Percentiles rank a stretch among this genome's conserved stretches.
Evolutionary conservation across 768 basidiomycete species (phyloP).

Genomic region (Megacollybia marginata): DNA sequence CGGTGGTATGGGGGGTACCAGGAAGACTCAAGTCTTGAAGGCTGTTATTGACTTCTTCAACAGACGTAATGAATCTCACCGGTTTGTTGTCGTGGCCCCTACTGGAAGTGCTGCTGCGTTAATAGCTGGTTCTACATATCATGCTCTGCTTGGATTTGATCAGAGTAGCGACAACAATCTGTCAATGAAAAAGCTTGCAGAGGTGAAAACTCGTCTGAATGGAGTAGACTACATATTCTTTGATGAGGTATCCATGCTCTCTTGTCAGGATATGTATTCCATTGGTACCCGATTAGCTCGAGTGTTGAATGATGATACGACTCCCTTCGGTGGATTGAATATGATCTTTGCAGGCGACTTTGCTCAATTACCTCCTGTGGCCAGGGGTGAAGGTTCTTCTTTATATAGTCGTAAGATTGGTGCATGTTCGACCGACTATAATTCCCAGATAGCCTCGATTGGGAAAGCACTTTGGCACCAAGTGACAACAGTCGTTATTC

Average conservation of each 20-base stretch:
- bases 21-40: neutral
- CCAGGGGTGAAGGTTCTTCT: conserved; percentile 2
- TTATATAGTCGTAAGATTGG: conserved; percentile 5
- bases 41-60: neutral
- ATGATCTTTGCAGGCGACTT: conserved; percentile 33
- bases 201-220: neutral
- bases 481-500: conserved; percentile 13
- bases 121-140: conserved; percentile 15
- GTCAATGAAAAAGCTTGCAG: neutral
- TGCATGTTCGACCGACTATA: neutral
- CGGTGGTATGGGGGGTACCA: too few species aligned
- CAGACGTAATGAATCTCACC: conserved; percentile 4
- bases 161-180: neutral
- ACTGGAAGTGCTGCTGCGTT: conserved; percentile 18
- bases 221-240: conserved; percentile 30
- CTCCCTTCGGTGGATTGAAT: conserved; percentile 27
- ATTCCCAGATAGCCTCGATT: conserved; percentile 7
- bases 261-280: conserved; percentile 21
- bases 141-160: conserved; percentile 6
- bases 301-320: conserved; percentile 8
- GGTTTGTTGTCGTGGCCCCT: conserved; percentile 14
- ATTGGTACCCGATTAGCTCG: conserved; percentile 20
- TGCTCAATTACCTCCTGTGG: conserved; percentile 23
- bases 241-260: conserved; percentile 36
- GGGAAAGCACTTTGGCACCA: conserved; percentile 18